These are phyloP conservation scores for Sclerotinia sclerotiorum DNA, from an alignment of 2,329 filamentous ascomycete genomes.

Conservation along the genomic window DNA sequence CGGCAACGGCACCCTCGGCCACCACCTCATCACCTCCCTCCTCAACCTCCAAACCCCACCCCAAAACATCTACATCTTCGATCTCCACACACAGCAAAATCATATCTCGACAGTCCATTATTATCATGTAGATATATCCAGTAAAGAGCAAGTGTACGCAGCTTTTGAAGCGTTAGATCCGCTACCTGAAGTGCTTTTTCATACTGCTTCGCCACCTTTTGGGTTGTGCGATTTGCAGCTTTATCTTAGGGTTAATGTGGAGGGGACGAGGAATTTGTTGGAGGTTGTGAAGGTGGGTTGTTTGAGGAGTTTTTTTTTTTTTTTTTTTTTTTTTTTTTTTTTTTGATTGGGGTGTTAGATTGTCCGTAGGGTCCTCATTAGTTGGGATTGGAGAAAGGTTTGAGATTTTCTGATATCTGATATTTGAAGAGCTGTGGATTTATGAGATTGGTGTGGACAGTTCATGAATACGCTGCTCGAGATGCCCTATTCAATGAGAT, in stretches of 20 bases:
- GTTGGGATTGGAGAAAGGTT: not conserved
- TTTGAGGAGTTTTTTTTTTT: not conserved
- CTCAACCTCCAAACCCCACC: slow-evolving; percentile 48
- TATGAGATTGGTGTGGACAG: not conserved
- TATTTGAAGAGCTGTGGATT: not conserved
- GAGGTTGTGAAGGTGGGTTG: slow-evolving; percentile 36
- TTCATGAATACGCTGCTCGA: not conserved
- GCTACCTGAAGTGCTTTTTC: slow-evolving; percentile 49
- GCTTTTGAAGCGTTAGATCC: slow-evolving; percentile 46
- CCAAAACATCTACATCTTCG: slow-evolving; percentile 62
- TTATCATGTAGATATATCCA: slow-evolving; percentile 50
- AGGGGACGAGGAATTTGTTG: slow-evolving; percentile 50
- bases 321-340: no score
- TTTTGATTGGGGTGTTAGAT: not conserved
- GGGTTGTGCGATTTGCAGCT: slow-evolving; percentile 41
- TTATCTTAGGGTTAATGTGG: slow-evolving; percentile 51
- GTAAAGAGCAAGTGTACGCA: slow-evolving; percentile 43
- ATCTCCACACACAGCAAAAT: slow-evolving; percentile 68
- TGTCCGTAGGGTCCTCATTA: not conserved
- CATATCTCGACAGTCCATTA: slow-evolving; percentile 51
- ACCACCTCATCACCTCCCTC: slow-evolving; percentile 73
- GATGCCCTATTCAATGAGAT: not conserved
- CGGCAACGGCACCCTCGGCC: slow-evolving; percentile 80
- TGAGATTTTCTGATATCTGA: not conserved
- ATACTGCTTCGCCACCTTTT: slow-evolving; percentile 48